phyloP scores from a whole-genome alignment of 2,329 filamentous ascomycete genomes.

The Orbilia oligospora region DNA sequence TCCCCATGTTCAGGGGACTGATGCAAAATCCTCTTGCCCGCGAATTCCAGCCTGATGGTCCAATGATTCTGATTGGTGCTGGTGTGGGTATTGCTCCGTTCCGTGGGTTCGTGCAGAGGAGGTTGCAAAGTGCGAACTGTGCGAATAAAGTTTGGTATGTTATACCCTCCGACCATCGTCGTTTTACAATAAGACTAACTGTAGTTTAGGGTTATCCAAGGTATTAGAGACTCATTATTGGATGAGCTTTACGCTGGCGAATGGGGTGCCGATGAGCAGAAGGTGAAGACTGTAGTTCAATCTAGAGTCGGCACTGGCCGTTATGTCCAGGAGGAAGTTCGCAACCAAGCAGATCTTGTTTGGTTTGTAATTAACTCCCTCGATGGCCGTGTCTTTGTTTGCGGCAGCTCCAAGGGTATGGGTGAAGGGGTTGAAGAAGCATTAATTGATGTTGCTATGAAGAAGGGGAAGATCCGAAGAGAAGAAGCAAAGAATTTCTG shows the following conservation, averaged over 20 bases:
- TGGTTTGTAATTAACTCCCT: conserved; percentile 98
- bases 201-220: conserved; percentile 78
- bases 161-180: neutral
- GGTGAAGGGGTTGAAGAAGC: conserved; percentile 94
- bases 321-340: conserved; percentile 97
- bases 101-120: conserved; percentile 95
- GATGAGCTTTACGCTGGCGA: conserved; percentile 98
- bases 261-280: conserved; percentile 91
- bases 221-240: conserved; percentile 90
- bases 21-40: conserved; percentile 97
- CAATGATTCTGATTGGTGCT: conserved; percentile 97
- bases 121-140: conserved; percentile 93
- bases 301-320: conserved; percentile 82
- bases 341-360: conserved; percentile 91
- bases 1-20: conserved; percentile 98
- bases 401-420: conserved; percentile 95
- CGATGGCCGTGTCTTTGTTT: conserved; percentile 97
- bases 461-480: conserved; percentile 86
- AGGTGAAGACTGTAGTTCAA: conserved; percentile 86
- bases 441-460: conserved; percentile 89
- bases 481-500: conserved; percentile 90
- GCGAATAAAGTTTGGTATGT: conserved; percentile 91
- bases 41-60: conserved; percentile 92
- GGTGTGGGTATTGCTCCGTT: conserved; percentile 98
- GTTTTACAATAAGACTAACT: conserved; percentile 15